Percentiles rank a stretch among this genome's conserved stretches.
Conservation (phyloP, 306 rosid species). For the Vigna mungo region DNA sequence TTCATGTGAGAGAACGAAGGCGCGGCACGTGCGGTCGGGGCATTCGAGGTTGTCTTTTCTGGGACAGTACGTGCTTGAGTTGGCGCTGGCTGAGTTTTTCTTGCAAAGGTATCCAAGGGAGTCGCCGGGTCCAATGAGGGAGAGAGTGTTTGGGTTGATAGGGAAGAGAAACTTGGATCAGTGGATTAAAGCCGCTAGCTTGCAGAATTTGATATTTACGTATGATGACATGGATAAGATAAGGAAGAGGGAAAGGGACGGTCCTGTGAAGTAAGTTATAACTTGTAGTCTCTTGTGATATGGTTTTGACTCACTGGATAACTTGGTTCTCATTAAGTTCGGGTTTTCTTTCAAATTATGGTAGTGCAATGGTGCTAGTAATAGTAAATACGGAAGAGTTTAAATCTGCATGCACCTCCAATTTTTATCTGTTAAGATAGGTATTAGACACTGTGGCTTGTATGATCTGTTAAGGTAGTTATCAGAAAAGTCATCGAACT, state of each 20-base stretch:
- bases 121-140: constrained; percentile 98
- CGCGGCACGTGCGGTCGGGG: constrained; percentile 79
- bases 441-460: too few relatives aligned
- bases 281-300: background rate
- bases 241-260: constrained; percentile 82
- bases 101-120: constrained; percentile 97
- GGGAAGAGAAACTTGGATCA: constrained; percentile 82
- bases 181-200: constrained; percentile 95
- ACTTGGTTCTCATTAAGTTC: background rate
- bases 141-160: constrained; percentile 82
- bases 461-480: too few relatives aligned
- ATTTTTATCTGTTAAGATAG: too few relatives aligned
- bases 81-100: constrained; percentile 80
- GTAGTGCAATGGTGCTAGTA: background rate
- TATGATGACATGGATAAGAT: constrained; percentile 81
- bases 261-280: constrained; percentile 81
- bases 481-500: too few relatives aligned
- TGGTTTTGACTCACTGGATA: background rate
- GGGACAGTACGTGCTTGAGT: constrained; percentile 87
- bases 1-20: constrained; percentile 76
- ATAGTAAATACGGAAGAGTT: background rate
- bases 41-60: constrained; percentile 85
- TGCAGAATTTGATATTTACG: constrained; percentile 92
- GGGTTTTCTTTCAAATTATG: constrained; percentile 12
- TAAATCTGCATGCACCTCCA: too few relatives aligned